These are phyloP conservation scores for Parietichytrium sp. DNA, from an alignment of 108 stramenopile genomes.

Conservation along the genomic window DNA sequence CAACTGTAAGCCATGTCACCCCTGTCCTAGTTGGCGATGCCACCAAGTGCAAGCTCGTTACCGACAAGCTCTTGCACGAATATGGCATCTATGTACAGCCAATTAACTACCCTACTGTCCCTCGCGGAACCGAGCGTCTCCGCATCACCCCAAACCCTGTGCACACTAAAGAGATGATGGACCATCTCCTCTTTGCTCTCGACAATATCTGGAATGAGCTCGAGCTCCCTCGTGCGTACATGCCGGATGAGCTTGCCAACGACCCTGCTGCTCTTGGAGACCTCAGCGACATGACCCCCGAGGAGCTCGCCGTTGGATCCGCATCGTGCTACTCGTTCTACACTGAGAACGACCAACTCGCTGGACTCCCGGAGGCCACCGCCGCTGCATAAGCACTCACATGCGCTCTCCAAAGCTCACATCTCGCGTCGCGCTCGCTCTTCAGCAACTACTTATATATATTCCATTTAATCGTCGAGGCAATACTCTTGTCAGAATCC, in stretches of 20 bases:
- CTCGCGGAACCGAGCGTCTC: slow-evolving; percentile 44
- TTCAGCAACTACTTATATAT: no score
- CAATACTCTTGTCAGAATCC: no score
- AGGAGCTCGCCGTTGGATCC: neutral
- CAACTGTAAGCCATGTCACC: slow-evolving; percentile 39
- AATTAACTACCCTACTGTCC: slow-evolving; percentile 46
- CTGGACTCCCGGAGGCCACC: neutral
- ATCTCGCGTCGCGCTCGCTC: no score
- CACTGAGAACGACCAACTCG: slow-evolving; percentile 12
- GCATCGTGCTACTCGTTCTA: slow-evolving; percentile 25
- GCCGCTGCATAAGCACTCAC: neutral
- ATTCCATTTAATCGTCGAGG: no score
- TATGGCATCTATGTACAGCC: slow-evolving; percentile 45
- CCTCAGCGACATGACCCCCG: neutral
- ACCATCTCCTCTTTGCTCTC: neutral
- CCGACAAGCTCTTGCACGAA: slow-evolving; percentile 38
- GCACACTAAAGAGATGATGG: slow-evolving; percentile 38
- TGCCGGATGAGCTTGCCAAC: neutral
- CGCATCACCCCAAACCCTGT: slow-evolving; percentile 41
- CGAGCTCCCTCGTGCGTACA: slow-evolving; percentile 9
- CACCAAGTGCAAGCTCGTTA: slow-evolving; percentile 39
- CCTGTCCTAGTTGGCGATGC: slow-evolving; percentile 44
- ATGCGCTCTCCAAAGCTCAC: neutral
- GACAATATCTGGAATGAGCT: slow-evolving; percentile 40
- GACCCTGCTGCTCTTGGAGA: neutral